Conservation (phyloP, 306 rosid genomes). For the Castanospermum australe region DNA sequence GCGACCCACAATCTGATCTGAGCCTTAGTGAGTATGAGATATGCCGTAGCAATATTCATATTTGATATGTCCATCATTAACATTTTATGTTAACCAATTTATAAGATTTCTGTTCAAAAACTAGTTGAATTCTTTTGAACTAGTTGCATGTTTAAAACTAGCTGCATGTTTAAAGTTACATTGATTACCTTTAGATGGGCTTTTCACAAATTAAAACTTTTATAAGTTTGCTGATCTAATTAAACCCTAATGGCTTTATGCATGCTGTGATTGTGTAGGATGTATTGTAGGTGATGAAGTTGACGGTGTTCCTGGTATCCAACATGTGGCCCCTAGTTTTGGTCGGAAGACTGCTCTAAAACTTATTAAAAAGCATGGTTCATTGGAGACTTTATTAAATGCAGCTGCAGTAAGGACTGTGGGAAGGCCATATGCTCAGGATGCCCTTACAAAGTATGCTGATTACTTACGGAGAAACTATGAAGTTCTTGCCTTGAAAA, state of each 20-base stretch:
- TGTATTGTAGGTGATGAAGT: constrained; percentile 84
- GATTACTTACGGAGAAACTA: constrained; percentile 75
- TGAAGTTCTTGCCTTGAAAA: constrained; percentile 77
- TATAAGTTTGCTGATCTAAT: neutral
- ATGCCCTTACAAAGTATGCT: constrained; percentile 74
- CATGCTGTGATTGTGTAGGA: constrained; percentile 45
- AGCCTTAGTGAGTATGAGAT: constrained; percentile 75
- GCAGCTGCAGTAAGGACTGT: constrained; percentile 84
- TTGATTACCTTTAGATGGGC: constrained; percentile 1
- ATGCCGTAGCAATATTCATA: neutral
- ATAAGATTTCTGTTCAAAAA: neutral
- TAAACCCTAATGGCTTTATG: too few relatives aligned
- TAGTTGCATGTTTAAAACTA: neutral
- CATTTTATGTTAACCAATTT: constrained; percentile 5
- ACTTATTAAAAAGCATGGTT: constrained; percentile 84
- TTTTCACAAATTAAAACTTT: neutral
- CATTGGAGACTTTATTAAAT: constrained; percentile 72
- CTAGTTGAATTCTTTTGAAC: neutral
- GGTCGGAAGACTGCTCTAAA: constrained; percentile 90
- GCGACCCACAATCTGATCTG: constrained; percentile 81
- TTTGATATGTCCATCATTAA: neutral
- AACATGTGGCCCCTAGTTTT: constrained; percentile 80
- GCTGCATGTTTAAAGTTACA: neutral
- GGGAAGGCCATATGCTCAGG: constrained; percentile 88
- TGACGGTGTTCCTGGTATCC: constrained; percentile 97